Evolutionary conservation across 2,329 filamentous ascomycete species (phyloP), one percentile per base, ranked within the genome.

Genomic region (Elsinoe batatas): DNA sequence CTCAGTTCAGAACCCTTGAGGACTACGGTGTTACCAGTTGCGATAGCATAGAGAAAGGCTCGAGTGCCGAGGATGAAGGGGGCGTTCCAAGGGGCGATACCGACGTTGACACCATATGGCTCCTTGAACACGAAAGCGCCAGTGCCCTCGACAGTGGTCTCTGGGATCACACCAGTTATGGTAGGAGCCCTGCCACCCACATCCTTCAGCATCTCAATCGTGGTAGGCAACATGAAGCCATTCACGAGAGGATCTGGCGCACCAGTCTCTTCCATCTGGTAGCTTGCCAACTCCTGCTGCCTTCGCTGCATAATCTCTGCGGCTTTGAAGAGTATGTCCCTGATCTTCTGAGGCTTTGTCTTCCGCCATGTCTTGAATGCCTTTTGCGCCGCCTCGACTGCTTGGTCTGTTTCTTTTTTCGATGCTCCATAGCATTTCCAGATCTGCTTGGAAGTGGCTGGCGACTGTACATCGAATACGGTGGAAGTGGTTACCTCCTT

Each of bases 301-400:
- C 66, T 61, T 42, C 54, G 53, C 58, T 65, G 61, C 35, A 67
- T 58, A 20, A 64, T 51, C 38, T 64, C 62, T 32, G 84, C 82
- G 0, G 85, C 83, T 65, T 80, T 83, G 57, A 84, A 71, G 61
- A 93, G 78, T 58, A 91, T 81, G 59, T 85, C 79, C 20, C 87
- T 81, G 22, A 86, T 83, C 33, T 76, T 67, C 12, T 71, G 64
- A 3, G 81, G 78, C 47, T 77, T 80, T 2, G 78, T 79, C 60
- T 78, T 79, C 37, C 78, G 76, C 88, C 88, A 94, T 56, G 75
- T 70, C 37, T 76, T 78, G 67, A 87, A 84, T 1, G 87, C 87
- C 15, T 75, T 74, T 18, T 81, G 74, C 0, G 87, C 86, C 15
- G 82, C 78, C 6, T 71, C 69, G n/a, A 78, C 70, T 17, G 82